A percentile compares a stretch with the other conserved stretches of the same genome.
phyloP scores from a whole-genome alignment of 805 yeast genomes.

The Hanseniaspora lachancei region DNA sequence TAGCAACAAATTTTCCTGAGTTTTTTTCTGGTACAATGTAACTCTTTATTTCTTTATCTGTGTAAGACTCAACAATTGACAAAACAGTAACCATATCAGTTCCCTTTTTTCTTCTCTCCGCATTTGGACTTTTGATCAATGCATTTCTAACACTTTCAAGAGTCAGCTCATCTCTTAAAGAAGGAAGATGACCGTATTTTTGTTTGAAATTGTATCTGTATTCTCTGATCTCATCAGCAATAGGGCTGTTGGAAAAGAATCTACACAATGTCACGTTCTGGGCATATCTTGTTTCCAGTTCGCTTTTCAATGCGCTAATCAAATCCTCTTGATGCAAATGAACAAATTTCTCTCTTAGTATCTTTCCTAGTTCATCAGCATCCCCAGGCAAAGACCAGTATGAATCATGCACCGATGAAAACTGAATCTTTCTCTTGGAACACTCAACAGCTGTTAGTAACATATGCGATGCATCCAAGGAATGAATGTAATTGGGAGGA shows the following conservation, averaged over 20 bases:
- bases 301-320: conserved; percentile 55
- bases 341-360: conserved; percentile 68
- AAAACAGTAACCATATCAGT: conserved; percentile 55
- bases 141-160: conserved; percentile 53
- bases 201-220: conserved; percentile 38
- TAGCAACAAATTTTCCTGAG: conserved; percentile 12
- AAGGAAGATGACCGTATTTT: conserved; percentile 41
- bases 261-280: conserved; percentile 51
- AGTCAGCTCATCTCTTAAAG: conserved; percentile 59
- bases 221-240: conserved; percentile 37
- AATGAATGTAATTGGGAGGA: conserved; percentile 91
- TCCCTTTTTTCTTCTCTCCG: conserved; percentile 38
- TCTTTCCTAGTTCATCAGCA: conserved; percentile 54
- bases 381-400: conserved; percentile 95
- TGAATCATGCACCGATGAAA: conserved; percentile 95
- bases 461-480: conserved; percentile 96
- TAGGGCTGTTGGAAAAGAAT: conserved; percentile 39
- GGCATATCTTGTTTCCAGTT: conserved; percentile 67
- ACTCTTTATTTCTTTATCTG: conserved; percentile 19
- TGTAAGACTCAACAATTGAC: conserved; percentile 34
- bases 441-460: conserved; percentile 73
- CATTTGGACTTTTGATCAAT: conserved; percentile 40
- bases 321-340: conserved; percentile 62
- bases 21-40: conserved; percentile 16
- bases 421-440: conserved; percentile 47